Evolutionary conservation across 2,329 filamentous ascomycete genomes (phyloP).

Genomic region (Trichoderma breve): DNA sequence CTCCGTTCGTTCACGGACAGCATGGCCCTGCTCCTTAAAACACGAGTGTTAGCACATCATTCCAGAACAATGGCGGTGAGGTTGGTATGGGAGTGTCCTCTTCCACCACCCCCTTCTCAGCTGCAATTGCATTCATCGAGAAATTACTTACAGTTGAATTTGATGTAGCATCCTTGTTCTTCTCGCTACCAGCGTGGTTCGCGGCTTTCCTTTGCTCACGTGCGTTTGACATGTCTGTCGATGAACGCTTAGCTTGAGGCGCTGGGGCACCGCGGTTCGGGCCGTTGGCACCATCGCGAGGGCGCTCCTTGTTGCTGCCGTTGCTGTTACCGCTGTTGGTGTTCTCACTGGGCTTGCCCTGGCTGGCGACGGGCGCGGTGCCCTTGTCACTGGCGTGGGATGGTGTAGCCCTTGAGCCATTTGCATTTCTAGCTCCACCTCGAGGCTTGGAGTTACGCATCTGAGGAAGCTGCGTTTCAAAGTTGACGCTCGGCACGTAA

Average conservation of each 20-base stretch:
- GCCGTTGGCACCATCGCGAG: constrained; percentile 37
- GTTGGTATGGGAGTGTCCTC: background rate
- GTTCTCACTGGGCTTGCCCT: constrained; percentile 34
- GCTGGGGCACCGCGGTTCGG: constrained; percentile 37
- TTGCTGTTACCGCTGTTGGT: background rate
- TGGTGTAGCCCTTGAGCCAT: constrained; percentile 37
- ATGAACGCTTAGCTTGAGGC: constrained; percentile 44
- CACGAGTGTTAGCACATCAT: constrained; percentile 13
- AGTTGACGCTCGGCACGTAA: constrained; percentile 80
- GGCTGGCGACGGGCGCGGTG: constrained; percentile 27
- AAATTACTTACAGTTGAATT: constrained; percentile 41
- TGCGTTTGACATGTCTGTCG: constrained; percentile 40
- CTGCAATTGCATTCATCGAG: background rate
- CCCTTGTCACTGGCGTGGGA: constrained; percentile 40
- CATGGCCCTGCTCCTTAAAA: constrained; percentile 30
- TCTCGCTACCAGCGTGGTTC: constrained; percentile 35
- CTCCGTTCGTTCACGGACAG: constrained; percentile 36
- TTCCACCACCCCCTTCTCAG: background rate
- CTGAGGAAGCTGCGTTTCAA: constrained; percentile 74
- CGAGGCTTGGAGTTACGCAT: constrained; percentile 50
- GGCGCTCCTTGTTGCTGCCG: constrained; percentile 30
- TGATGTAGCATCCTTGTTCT: constrained; percentile 40
- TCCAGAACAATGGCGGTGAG: background rate
- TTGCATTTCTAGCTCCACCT: constrained; percentile 47
- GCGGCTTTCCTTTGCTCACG: constrained; percentile 49